A percentile compares a stretch with the other conserved stretches of the same genome.
These are phyloP conservation scores for Phytomonas francai DNA, from an alignment of 208 protist genomes.

Conservation along the genomic window DNA sequence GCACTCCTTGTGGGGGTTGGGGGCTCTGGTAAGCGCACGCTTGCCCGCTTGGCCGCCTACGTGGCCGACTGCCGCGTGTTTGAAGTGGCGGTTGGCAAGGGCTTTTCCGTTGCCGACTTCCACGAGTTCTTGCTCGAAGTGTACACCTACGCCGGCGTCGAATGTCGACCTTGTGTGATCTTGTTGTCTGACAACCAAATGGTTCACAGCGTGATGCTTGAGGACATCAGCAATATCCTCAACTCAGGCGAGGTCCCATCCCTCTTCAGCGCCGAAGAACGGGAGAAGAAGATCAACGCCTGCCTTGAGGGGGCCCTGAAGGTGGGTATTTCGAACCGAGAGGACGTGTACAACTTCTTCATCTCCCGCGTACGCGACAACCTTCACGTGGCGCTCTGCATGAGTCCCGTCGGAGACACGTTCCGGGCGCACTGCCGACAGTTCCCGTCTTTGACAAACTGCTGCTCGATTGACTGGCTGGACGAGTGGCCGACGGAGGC, in stretches of 20 bases:
- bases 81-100: conserved; percentile 89
- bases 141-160: conserved; percentile 86
- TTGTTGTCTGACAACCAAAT: conserved; percentile 95
- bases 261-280: conserved; percentile 94
- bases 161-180: conserved; percentile 88
- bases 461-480: conserved; percentile 98
- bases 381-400: conserved; percentile 95
- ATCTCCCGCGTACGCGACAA: conserved; percentile 93
- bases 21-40: conserved; percentile 94
- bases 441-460: conserved; percentile 97
- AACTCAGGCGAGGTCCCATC: conserved; percentile 97
- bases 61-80: conserved; percentile 88
- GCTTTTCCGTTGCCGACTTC: conserved; percentile 90
- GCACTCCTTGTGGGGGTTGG: conserved; percentile 95
- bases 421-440: conserved; percentile 93
- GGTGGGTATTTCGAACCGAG: conserved; percentile 83
- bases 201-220: conserved; percentile 92
- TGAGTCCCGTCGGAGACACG: conserved; percentile 93
- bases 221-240: conserved; percentile 97
- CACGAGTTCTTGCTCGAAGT: conserved; percentile 89
- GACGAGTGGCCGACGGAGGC: conserved; percentile 94
- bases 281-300: conserved; percentile 92
- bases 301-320: conserved; percentile 83
- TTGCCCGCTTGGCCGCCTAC: conserved; percentile 91
- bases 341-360: conserved; percentile 93